Evolutionary conservation across 768 basidiomycete genomes (phyloP).

Genomic region (Baorangia bicolor): DNA sequence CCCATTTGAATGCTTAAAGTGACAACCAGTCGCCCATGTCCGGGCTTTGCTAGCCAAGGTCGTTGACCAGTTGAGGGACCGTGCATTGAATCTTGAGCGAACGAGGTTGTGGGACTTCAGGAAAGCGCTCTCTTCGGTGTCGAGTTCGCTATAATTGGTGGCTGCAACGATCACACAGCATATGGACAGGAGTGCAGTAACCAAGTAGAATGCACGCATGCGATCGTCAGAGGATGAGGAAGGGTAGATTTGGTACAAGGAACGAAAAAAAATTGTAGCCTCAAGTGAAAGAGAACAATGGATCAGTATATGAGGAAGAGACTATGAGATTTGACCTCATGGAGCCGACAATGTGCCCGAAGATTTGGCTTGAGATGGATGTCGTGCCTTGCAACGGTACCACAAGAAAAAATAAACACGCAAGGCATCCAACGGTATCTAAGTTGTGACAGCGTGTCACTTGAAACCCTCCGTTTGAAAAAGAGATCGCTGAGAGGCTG

Average conservation of each 20-base stretch:
- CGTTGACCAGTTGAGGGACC: constrained; percentile 48
- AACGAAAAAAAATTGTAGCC: not conserved
- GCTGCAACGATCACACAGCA: constrained; percentile 12
- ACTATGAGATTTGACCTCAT: not conserved
- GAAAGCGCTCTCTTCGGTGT: constrained; percentile 29
- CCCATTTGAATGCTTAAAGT: constrained; percentile 48
- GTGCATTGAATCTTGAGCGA: constrained; percentile 43
- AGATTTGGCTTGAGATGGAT: not conserved
- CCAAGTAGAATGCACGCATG: constrained; percentile 8
- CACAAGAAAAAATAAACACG: not conserved
- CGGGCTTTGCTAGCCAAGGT: constrained; percentile 47
- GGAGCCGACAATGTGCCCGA: not conserved
- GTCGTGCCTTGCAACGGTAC: constrained; percentile 9
- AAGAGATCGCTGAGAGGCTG: not conserved
- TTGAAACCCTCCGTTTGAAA: constrained; percentile 1
- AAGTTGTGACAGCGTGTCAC: not conserved
- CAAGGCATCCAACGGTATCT: not conserved
- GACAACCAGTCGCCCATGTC: constrained; percentile 50
- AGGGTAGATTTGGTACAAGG: constrained; percentile 1
- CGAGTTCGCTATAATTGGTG: constrained; percentile 10
- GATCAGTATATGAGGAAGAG: not conserved
- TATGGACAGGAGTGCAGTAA: constrained; percentile 13
- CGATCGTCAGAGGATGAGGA: not conserved
- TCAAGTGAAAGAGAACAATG: not conserved
- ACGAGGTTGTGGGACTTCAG: constrained; percentile 49